phyloP scores from a whole-genome alignment of 164 flowering plant species.

The Tetracentron sinense region DNA sequence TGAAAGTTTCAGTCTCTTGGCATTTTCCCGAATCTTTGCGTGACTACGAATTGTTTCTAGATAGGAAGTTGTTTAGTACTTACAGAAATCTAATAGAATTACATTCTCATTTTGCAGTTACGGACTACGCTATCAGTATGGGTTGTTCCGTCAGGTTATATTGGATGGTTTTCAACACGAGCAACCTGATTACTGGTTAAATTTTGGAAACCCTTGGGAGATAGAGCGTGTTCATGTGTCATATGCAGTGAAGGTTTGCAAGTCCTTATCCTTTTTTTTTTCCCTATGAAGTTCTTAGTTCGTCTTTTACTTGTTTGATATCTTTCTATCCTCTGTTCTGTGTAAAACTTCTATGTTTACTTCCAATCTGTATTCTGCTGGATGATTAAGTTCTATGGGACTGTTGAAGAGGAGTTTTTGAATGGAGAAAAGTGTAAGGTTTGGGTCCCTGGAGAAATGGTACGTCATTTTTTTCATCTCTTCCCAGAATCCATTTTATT shows the following conservation, averaged over 20 bases:
- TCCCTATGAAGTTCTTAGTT: background rate
- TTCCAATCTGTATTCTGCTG: constrained; percentile 5
- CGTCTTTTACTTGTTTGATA: background rate
- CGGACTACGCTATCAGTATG: constrained; percentile 59
- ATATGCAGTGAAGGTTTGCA: constrained; percentile 50
- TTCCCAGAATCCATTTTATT: background rate
- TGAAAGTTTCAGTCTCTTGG: background rate
- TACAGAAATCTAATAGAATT: background rate
- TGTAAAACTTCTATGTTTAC: constrained; percentile 2
- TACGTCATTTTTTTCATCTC: constrained; percentile 11
- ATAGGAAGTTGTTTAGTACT: background rate
- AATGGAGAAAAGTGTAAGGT: constrained; percentile 41
- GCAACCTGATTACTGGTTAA: constrained; percentile 60
- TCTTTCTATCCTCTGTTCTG: background rate
- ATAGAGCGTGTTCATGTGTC: constrained; percentile 56
- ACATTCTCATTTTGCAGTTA: constrained; percentile 34
- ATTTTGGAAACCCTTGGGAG: constrained; percentile 68
- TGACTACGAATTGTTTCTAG: background rate
- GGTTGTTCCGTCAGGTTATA: constrained; percentile 53
- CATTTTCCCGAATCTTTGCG: background rate
- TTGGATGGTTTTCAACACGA: constrained; percentile 58
- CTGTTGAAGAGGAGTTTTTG: constrained; percentile 41
- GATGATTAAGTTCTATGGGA: constrained; percentile 46
- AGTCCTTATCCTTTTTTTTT: constrained; percentile 7
- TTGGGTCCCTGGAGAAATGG: constrained; percentile 59